Conservation (phyloP, 2,329 filamentous ascomycete species). For the Fusarium sp. region DNA sequence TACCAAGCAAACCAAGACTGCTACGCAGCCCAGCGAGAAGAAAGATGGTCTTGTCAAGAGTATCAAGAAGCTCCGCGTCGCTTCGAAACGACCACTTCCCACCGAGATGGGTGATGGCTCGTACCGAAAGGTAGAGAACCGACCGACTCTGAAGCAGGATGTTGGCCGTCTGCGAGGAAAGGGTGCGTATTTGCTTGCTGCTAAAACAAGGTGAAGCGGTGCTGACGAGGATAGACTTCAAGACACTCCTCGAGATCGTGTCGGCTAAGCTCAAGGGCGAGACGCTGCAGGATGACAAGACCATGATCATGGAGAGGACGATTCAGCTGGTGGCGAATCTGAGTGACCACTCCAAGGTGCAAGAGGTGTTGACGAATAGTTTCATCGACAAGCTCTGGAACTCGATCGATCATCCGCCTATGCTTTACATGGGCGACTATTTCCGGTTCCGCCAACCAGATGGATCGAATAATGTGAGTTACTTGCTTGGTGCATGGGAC, state of each 20-base stretch:
- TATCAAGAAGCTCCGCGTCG: slow-evolving; percentile 50
- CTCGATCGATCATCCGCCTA: slow-evolving; percentile 75
- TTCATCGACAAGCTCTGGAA: slow-evolving; percentile 77
- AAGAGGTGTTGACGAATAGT: slow-evolving; percentile 69
- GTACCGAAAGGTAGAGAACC: slow-evolving; percentile 59
- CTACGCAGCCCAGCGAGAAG: slow-evolving; percentile 23
- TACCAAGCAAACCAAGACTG: slow-evolving; percentile 6
- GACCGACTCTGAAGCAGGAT: slow-evolving; percentile 49
- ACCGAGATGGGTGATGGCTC: slow-evolving; percentile 70
- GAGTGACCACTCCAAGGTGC: slow-evolving; percentile 67
- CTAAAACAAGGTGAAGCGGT: not conserved
- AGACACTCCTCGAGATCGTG: slow-evolving; percentile 69
- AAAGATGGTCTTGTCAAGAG: slow-evolving; percentile 41
- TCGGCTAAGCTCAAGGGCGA: slow-evolving; percentile 70
- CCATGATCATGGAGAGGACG: slow-evolving; percentile 77
- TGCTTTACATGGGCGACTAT: slow-evolving; percentile 69
- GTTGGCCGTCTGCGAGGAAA: slow-evolving; percentile 33
- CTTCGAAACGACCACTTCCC: slow-evolving; percentile 69
- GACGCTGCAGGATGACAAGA: slow-evolving; percentile 75
- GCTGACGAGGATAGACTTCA: slow-evolving; percentile 60
- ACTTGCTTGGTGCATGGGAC: rapidly evolving
- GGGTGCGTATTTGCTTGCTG: slow-evolving; percentile 15
- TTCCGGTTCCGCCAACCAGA: slow-evolving; percentile 74
- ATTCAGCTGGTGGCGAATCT: slow-evolving; percentile 75
- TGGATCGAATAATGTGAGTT: slow-evolving; percentile 69